These are phyloP conservation scores for Monascus ruber DNA, from an alignment of 2,329 filamentous ascomycete genomes.

Conservation along the genomic window DNA sequence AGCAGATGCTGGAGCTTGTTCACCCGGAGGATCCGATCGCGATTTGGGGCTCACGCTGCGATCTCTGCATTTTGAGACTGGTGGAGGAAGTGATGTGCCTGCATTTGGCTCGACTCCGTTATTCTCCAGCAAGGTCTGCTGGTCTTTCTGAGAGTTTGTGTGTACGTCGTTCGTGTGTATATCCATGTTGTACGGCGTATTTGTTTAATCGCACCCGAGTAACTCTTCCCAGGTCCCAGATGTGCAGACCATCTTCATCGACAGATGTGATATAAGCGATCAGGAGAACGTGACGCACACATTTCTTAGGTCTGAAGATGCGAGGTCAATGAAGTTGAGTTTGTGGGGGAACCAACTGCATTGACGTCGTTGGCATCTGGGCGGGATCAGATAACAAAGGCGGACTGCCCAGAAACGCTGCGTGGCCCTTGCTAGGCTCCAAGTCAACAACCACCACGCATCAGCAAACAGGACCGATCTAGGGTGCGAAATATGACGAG, in stretches of 20 bases:
- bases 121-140: background rate
- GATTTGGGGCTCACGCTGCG: constrained; percentile 16
- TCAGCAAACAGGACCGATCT: constrained; percentile 6
- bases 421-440: constrained; percentile 9
- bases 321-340: too few relatives aligned
- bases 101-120: constrained; percentile 1
- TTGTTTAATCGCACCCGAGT: too few relatives aligned
- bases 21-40: constrained; percentile 18
- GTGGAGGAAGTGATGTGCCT: constrained; percentile 8
- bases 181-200: too few relatives aligned
- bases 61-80: constrained; percentile 3
- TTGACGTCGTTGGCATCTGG: background rate
- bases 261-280: too few relatives aligned
- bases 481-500: constrained; percentile 27
- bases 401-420: constrained; percentile 2
- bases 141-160: background rate
- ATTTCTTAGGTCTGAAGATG: too few relatives aligned
- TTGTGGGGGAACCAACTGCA: background rate
- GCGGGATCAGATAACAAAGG: background rate
- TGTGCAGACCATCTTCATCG: too few relatives aligned
- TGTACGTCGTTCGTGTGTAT: background rate
- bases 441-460: constrained; percentile 7
- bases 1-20: constrained; percentile 19
- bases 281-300: too few relatives aligned
- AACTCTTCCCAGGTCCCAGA: too few relatives aligned